Percentiles rank a stretch among this genome's conserved stretches.
Evolutionary conservation across 495 filamentous ascomycete species (phyloP).

Genomic region (Xeromyces bisporus): DNA sequence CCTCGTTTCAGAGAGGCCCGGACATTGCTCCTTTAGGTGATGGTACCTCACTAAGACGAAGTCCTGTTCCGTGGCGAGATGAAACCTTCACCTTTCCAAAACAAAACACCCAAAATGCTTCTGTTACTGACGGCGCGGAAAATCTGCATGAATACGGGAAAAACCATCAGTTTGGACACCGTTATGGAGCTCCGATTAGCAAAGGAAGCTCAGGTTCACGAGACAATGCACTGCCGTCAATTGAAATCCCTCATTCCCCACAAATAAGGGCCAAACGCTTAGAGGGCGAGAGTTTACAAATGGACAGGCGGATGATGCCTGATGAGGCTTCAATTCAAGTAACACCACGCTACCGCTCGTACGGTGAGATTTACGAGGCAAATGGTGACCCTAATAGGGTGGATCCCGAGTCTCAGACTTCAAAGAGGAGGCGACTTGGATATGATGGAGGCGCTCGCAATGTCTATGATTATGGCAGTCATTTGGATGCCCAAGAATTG

Average conservation of each 20-base stretch:
- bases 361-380: not conserved
- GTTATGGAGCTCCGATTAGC: constrained; percentile 5
- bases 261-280: constrained; percentile 9
- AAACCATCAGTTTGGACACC: constrained; percentile 8
- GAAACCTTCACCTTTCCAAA: no score
- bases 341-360: constrained; percentile 14
- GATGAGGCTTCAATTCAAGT: constrained; percentile 16
- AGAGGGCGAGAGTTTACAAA: constrained; percentile 15
- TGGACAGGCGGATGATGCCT: constrained; percentile 18
- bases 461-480: constrained; percentile 3
- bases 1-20: constrained; percentile 6
- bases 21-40: constrained; percentile 7
- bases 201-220: constrained; percentile 10
- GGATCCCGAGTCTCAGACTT: constrained; percentile 8
- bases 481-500: constrained; percentile 3
- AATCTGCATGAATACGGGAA: constrained; percentile 7
- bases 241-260: constrained; percentile 16
- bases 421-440: constrained; percentile 20
- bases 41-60: constrained; percentile 5
- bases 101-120: constrained; percentile 12
- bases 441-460: constrained; percentile 8
- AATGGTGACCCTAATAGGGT: constrained; percentile 1
- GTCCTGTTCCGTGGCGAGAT: no score
- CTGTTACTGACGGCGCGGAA: constrained; percentile 22
- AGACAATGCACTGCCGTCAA: constrained; percentile 23